A percentile compares a stretch with the other conserved stretches of the same genome.
phyloP scores from a whole-genome alignment of 2,329 filamentous ascomycete species.

The Sarocladium brachiariae region DNA sequence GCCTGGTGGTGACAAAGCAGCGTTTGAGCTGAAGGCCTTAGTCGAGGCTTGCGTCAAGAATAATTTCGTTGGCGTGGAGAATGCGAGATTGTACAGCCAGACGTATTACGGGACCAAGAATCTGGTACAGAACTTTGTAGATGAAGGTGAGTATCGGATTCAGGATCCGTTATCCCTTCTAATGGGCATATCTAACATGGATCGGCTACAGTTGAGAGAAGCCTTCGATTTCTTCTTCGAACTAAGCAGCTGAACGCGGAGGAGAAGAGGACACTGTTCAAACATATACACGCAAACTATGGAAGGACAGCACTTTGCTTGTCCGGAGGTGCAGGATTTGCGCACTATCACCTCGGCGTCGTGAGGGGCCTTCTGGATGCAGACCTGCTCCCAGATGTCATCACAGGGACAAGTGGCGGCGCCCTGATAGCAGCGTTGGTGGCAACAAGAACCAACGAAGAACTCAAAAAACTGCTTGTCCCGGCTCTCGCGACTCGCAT shows the following conservation, averaged over 20 bases:
- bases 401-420: constrained; percentile 92
- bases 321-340: constrained; percentile 88
- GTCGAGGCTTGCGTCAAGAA: constrained; percentile 93
- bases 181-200: constrained; percentile 12
- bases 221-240: constrained; percentile 60
- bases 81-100: constrained; percentile 89
- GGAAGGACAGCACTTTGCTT: constrained; percentile 89
- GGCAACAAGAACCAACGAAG: constrained; percentile 84
- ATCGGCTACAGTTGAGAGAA: constrained; percentile 47
- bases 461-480: constrained; percentile 76
- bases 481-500: constrained; percentile 82
- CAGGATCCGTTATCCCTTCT: not conserved
- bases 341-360: constrained; percentile 95
- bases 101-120: constrained; percentile 98
- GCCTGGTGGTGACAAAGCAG: constrained; percentile 36
- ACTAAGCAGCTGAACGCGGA: constrained; percentile 62
- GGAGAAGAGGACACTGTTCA: constrained; percentile 76
- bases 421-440: constrained; percentile 83
- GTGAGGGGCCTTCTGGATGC: constrained; percentile 84
- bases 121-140: constrained; percentile 80
- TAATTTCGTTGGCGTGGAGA: constrained; percentile 94
- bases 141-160: constrained; percentile 65
- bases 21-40: constrained; percentile 70
- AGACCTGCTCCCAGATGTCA: constrained; percentile 80
- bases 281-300: constrained; percentile 82